These are phyloP conservation scores for Carex cristatella DNA, from an alignment of 176 grass and related monocot species.

Conservation along the genomic window DNA sequence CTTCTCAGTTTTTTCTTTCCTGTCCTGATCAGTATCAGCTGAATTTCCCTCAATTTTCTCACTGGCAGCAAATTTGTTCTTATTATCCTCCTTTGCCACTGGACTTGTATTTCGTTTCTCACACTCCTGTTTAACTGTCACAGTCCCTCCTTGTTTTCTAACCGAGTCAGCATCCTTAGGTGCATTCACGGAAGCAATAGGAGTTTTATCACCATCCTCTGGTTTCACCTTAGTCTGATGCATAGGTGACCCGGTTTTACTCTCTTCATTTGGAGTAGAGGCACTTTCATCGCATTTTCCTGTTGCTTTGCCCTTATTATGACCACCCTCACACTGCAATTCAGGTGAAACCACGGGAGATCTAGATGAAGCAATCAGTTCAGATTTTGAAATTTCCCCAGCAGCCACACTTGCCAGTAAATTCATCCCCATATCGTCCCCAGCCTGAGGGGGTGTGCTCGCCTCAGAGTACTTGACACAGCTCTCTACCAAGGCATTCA, in stretches of 20 bases:
- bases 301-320: constrained; percentile 33
- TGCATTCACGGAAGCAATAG: not conserved
- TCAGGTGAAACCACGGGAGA: constrained; percentile 44
- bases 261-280: constrained; percentile 16
- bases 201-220: constrained; percentile 25
- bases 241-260: not conserved
- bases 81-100: constrained; percentile 27
- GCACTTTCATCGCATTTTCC: constrained; percentile 27
- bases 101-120: constrained; percentile 30
- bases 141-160: constrained; percentile 17
- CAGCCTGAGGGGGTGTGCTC: constrained; percentile 46
- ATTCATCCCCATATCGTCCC: constrained; percentile 84
- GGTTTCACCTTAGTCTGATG: constrained; percentile 26
- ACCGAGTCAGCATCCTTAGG: constrained; percentile 31
- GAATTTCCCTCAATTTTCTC: constrained; percentile 36
- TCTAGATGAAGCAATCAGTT: constrained; percentile 42
- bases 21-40: constrained; percentile 12
- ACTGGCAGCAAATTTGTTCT: constrained; percentile 6
- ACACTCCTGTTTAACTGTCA: not conserved
- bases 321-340: constrained; percentile 25
- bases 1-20: constrained; percentile 19
- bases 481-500: constrained; percentile 90
- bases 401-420: constrained; percentile 86
- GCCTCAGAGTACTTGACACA: constrained; percentile 65
- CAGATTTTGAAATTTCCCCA: constrained; percentile 83